These are phyloP conservation scores for Pezicula radicicola DNA, from an alignment of 2,329 filamentous ascomycete genomes.

Conservation along the genomic window DNA sequence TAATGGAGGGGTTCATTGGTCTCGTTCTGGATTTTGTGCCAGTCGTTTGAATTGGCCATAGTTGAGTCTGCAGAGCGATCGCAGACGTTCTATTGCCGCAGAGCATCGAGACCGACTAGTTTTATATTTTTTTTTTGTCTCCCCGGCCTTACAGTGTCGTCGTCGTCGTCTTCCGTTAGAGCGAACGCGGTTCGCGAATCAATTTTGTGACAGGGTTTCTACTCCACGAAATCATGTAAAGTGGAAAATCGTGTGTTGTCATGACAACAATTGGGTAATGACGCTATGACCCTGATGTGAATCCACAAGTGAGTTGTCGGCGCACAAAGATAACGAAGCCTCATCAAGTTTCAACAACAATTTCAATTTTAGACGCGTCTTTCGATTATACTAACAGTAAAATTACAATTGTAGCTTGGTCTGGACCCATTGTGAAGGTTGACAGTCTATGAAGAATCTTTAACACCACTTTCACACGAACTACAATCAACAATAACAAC, in stretches of 20 bases:
- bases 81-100: not conserved
- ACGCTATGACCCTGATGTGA: too few species aligned
- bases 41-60: not conserved
- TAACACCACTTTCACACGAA: constrained; percentile 1
- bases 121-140: not conserved
- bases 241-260: too few species aligned
- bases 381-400: constrained; percentile 10
- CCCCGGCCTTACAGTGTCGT: not conserved
- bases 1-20: constrained; percentile 43
- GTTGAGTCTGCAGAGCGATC: not conserved
- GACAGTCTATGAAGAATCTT: not conserved
- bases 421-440: not conserved
- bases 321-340: not conserved
- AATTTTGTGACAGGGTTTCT: too few species aligned
- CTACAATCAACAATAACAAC: constrained; percentile 4
- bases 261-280: too few species aligned
- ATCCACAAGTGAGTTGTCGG: not conserved
- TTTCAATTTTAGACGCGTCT: too few species aligned
- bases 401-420: not conserved
- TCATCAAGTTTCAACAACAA: not conserved
- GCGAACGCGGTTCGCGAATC: not conserved
- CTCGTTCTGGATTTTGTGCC: not conserved
- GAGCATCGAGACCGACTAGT: not conserved
- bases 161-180: constrained; percentile 4
- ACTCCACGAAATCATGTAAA: too few species aligned